Evolutionary conservation across 306 rosid genomes (phyloP), one percentile per base, ranked within the genome.

Genomic region (Phaseolus lunatus): DNA sequence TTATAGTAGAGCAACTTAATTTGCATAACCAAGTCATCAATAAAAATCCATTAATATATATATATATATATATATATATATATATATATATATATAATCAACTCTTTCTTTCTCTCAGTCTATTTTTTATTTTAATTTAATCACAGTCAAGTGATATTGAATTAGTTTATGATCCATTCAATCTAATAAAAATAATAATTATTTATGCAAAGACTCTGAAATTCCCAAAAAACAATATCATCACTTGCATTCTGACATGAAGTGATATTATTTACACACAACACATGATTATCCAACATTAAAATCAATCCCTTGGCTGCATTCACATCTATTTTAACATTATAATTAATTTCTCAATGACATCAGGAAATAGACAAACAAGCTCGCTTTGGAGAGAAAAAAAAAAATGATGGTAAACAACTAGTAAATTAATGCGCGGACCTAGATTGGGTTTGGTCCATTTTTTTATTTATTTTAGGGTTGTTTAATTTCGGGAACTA

Each of bases 371-470:
- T 14, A 53, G 58, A 31, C 44, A 18, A 1, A 9, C 13, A 67
- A 31, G 14, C 59, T 68, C 26, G 1, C 14, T 19, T 27, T 26
- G 13, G 3, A 11, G 3, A 11, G 5, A 24, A 24, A 9, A 4
- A 57, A 57, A 24, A 29, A 23, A 26, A 2, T 58, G 19, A 4
- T 48, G 3, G 7, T 63, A 65, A 76, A 65, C 61, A 75, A 75
- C 4, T 54, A 37, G 0, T 66, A 37, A 37, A 52, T 23, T 29
- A 50, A 53, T 23, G 31, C 10, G 33, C 0, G 41, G 75, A 77
- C 80, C 20, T 52, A n/a, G 72, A 65, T 65, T 14, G 5, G 66
- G 39, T 53, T 50, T 10, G 26, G 53, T 66, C 80, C 5, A 75
- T 33, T 63, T 66, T 15, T 33, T 49, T 53, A 53, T 19, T 23